A percentile compares a stretch with the other conserved stretches of the same genome.
phyloP scores from a whole-genome alignment of 2,329 filamentous ascomycete species.

The Endoconidiophora laricicola region DNA sequence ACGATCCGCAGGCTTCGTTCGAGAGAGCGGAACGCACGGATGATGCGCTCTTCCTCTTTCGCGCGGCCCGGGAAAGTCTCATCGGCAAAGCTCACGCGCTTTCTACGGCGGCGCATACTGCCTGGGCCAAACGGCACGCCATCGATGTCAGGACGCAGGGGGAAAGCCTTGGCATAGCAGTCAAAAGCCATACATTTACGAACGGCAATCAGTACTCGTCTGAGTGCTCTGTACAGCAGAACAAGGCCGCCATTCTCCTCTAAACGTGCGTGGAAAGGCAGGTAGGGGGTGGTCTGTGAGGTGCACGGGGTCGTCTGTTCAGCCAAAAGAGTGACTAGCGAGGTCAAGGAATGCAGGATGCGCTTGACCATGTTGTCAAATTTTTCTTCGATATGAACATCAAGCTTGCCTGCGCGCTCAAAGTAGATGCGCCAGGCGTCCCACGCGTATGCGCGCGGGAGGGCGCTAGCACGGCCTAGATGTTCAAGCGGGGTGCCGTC shows the following conservation, averaged over 20 bases:
- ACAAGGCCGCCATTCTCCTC: slow-evolving; percentile 11
- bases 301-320: slow-evolving; percentile 11
- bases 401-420: slow-evolving; percentile 10
- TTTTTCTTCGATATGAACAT: slow-evolving; percentile 12
- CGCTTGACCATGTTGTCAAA: slow-evolving; percentile 13
- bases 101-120: slow-evolving; percentile 12
- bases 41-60: slow-evolving; percentile 10
- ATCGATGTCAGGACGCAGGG: slow-evolving; percentile 10
- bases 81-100: slow-evolving; percentile 12
- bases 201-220: slow-evolving; percentile 7
- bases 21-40: slow-evolving; percentile 7
- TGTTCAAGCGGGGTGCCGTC: slow-evolving; percentile 11
- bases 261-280: slow-evolving; percentile 10
- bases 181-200: slow-evolving; percentile 8
- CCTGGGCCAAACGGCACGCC: slow-evolving; percentile 6
- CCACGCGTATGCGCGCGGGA: slow-evolving; percentile 9
- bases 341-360: slow-evolving; percentile 10
- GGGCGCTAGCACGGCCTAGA: slow-evolving; percentile 3
- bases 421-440: slow-evolving; percentile 11
- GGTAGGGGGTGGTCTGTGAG: slow-evolving; percentile 6
- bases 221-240: slow-evolving; percentile 7
- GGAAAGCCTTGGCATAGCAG: slow-evolving; percentile 12
- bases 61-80: slow-evolving; percentile 11
- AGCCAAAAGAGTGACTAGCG: slow-evolving; percentile 9
- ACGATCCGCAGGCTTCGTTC: slow-evolving; percentile 10